phyloP scores from a whole-genome alignment of 2,329 filamentous ascomycete genomes.

The Coniochaeta sp. region DNA sequence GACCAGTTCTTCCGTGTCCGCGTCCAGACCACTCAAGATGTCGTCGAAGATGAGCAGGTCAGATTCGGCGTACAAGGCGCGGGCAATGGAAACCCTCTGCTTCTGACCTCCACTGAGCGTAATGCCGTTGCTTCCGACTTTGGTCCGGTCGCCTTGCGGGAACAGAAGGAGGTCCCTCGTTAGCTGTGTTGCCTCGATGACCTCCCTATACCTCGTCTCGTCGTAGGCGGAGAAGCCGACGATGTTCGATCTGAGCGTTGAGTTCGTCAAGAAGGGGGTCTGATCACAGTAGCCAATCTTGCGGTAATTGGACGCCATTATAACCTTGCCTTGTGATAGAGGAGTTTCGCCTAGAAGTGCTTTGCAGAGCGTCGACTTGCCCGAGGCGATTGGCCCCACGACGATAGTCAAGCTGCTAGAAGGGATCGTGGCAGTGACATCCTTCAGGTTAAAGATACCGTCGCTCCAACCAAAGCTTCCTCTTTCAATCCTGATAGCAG shows the following conservation, averaged over 20 bases:
- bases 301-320: conserved; percentile 9
- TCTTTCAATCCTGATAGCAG: conserved; percentile 5
- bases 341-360: conserved; percentile 29
- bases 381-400: conserved; percentile 33
- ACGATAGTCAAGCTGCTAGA: conserved; percentile 27
- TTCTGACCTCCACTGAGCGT: conserved; percentile 28
- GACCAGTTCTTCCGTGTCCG: conserved; percentile 30
- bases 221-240: conserved; percentile 16
- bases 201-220: conserved; percentile 17
- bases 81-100: conserved; percentile 17
- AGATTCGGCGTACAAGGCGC: conserved; percentile 13
- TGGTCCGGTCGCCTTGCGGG: conserved; percentile 24
- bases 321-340: conserved; percentile 15
- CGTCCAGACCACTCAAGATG: conserved; percentile 31
- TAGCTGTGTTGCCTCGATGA: conserved; percentile 22
- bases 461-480: conserved; percentile 27
- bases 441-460: conserved; percentile 17
- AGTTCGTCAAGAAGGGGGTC: conserved; percentile 25
- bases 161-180: conserved; percentile 19
- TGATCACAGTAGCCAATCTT: conserved; percentile 31
- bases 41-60: conserved; percentile 28
- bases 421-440: conserved; percentile 24
- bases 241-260: conserved; percentile 23
- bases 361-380: conserved; percentile 35
- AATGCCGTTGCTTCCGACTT: conserved; percentile 26